Base-by-base conservation (phyloP, 306 rosid species). In the Albizia julibrissin region DNA sequence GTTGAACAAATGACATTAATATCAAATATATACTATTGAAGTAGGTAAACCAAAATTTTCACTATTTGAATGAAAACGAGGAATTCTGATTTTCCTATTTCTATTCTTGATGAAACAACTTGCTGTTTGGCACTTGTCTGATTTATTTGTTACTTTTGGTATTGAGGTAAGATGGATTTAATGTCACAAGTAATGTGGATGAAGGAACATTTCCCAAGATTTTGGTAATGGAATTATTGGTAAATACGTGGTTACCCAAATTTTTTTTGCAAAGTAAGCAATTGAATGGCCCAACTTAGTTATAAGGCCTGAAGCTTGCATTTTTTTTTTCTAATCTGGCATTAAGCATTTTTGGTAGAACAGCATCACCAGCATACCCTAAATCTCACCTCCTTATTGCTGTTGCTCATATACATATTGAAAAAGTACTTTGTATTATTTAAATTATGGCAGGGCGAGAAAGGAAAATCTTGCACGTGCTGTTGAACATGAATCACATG, bases 381-480 rank as follows among this genome's bases (percentile, higher is more conserved):
- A 52, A 74, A 33, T 81, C 44, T 50, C 31, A n/a, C 58, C 12
- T 47, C 21, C 18, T 29, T 49, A 2, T 81, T 33, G 44, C 19
- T 78, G 46, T 31, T 67, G 73, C 16, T 47, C 6, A 74, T 74
- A 75, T 74, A 49, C 47, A 19, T 19, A 74, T 62, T 79, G 71
- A 79, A 84, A 21, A 68, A 84, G 18, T 67, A 6, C 76, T 86
- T 42, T 69, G 29, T 66, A 22, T 79, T 49, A 40, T 82, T 50
- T 44, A 39, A 66, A 66, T 87, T 24, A 71, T 44, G 82, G 84
- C 86, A 95, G 99, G 92, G 56, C 3, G 15, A 87, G 99, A 83
- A 95, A 90, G 86, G 99, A 91, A 85, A 93, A 93, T 87, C 78
- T 95, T 72, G 91, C 88, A 4, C 98, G 99, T 78, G 99, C 97